Conservation (phyloP, 805 yeast genomes). For the Osmozyma mogii region DNA sequence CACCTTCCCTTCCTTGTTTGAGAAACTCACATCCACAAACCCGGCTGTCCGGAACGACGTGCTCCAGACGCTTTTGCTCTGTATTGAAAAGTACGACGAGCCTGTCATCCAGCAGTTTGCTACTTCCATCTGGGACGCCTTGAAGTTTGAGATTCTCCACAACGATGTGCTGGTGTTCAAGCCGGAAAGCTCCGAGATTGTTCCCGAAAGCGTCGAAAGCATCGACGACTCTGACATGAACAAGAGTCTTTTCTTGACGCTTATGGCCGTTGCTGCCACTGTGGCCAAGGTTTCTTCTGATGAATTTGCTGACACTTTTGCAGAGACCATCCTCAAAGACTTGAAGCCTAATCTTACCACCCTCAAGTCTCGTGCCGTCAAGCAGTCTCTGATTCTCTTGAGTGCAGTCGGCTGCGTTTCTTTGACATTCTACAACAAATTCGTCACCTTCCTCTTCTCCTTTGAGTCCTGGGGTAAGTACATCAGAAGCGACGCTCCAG, state of each 20-base stretch:
- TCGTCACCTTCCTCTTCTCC: slow-evolving; percentile 29
- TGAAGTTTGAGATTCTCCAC: slow-evolving; percentile 85
- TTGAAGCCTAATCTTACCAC: slow-evolving; percentile 44
- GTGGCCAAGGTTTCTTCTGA: slow-evolving; percentile 28
- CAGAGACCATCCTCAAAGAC: slow-evolving; percentile 38
- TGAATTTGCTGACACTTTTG: slow-evolving; percentile 15
- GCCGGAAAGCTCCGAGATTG: slow-evolving; percentile 16
- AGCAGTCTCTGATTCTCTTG: slow-evolving; percentile 56
- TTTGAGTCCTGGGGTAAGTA: slow-evolving; percentile 38
- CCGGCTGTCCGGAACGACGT: slow-evolving; percentile 70
- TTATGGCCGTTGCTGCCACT: slow-evolving; percentile 20
- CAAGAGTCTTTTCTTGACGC: slow-evolving; percentile 28
- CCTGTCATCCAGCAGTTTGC: slow-evolving; percentile 51
- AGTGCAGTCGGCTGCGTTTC: slow-evolving; percentile 48
- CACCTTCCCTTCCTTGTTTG: slow-evolving; percentile 67
- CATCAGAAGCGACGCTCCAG: slow-evolving; percentile 15
- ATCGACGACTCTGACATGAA: slow-evolving; percentile 30
- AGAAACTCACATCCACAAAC: slow-evolving; percentile 71
- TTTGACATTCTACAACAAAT: slow-evolving; percentile 35
- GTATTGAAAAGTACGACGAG: slow-evolving; percentile 45
- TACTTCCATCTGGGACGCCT: slow-evolving; percentile 75
- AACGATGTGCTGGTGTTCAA: slow-evolving; percentile 40
- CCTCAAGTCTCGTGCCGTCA: slow-evolving; percentile 44
- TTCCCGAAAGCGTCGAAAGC: slow-evolving; percentile 18
- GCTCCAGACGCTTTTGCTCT: slow-evolving; percentile 48